Evolutionary conservation across 257 asterid species (phyloP).

Genomic region (Solanum piurae): DNA sequence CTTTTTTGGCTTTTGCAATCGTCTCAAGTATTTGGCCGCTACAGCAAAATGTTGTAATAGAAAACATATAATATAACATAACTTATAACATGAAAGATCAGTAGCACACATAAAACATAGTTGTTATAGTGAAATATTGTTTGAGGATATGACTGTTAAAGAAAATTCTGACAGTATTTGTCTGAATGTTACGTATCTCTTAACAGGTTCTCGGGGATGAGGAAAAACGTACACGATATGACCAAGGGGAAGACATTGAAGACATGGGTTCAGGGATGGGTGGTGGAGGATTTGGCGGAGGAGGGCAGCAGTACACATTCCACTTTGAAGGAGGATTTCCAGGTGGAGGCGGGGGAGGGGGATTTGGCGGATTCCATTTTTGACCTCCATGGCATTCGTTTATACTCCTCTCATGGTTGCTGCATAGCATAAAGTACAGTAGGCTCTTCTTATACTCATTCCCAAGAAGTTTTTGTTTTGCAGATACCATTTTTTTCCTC

Average conservation of each 20-base stretch:
- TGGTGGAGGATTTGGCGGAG: slow-evolving; percentile 40
- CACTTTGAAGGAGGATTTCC: slow-evolving; percentile 89
- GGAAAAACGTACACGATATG: slow-evolving; percentile 75
- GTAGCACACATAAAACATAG: neutral
- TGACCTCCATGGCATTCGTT: slow-evolving; percentile 5
- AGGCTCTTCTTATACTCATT: neutral
- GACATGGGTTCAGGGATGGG: slow-evolving; percentile 66
- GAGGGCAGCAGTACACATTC: slow-evolving; percentile 56
- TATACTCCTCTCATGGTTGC: neutral
- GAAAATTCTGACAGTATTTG: neutral
- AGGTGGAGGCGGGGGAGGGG: slow-evolving; percentile 30
- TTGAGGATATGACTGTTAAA: neutral
- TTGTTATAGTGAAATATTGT: neutral
- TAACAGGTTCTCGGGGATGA: slow-evolving; percentile 72
- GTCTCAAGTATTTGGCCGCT: neutral
- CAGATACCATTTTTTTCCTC: neutral
- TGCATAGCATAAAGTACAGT: neutral
- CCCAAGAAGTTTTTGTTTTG: neutral
- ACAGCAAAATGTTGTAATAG: neutral
- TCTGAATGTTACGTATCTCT: neutral
- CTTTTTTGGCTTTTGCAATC: neutral
- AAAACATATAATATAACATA: neutral
- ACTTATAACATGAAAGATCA: neutral
- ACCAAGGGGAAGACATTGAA: slow-evolving; percentile 78
- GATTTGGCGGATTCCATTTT: slow-evolving; percentile 58